A percentile compares a stretch with the other conserved stretches of the same genome.
These are phyloP conservation scores for Sporisorium scitamineum DNA, from an alignment of 1,284 basidiomycete genomes.

Conservation along the genomic window DNA sequence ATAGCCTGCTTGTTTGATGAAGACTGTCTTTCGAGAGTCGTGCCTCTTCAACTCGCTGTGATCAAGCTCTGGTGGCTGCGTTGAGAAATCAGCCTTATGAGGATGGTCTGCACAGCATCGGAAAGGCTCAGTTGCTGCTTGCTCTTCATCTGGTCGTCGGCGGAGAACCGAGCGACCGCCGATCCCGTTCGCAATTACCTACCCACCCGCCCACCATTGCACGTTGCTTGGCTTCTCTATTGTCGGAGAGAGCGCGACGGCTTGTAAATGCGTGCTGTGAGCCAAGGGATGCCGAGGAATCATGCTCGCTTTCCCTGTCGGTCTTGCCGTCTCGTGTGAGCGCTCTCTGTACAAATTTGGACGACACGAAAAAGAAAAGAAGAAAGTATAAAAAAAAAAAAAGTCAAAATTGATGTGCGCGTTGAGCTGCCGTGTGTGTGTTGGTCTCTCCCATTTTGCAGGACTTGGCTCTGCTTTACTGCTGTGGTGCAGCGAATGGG, in stretches of 20 bases:
- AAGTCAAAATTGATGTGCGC: not conserved
- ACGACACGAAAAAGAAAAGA: not conserved
- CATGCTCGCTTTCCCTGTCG: not conserved
- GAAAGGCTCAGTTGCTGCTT: too few species aligned
- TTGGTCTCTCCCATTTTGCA: slow-evolving; percentile 3
- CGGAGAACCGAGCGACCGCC: not conserved
- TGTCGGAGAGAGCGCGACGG: not conserved
- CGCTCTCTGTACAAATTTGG: too few species aligned
- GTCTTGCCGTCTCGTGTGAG: too few species aligned
- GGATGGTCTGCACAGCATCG: too few species aligned
- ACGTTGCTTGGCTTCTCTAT: not conserved
- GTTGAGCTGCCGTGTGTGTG: not conserved
- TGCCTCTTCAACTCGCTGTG: not conserved
- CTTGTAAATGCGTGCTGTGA: slow-evolving; percentile 1
- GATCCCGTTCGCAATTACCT: not conserved
- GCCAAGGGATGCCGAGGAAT: not conserved
- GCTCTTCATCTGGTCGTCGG: not conserved
- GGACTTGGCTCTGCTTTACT: not conserved
- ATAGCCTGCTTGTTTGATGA: not conserved
- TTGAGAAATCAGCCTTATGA: too few species aligned
- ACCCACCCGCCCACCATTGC: not conserved
- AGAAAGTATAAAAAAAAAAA: not conserved
- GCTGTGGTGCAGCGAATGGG: too few species aligned
- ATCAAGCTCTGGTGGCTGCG: too few species aligned
- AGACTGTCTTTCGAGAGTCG: not conserved